Evolutionary conservation across 352 stramenopile genomes (phyloP).

Genomic region (Globisporangium iwayamae): DNA sequence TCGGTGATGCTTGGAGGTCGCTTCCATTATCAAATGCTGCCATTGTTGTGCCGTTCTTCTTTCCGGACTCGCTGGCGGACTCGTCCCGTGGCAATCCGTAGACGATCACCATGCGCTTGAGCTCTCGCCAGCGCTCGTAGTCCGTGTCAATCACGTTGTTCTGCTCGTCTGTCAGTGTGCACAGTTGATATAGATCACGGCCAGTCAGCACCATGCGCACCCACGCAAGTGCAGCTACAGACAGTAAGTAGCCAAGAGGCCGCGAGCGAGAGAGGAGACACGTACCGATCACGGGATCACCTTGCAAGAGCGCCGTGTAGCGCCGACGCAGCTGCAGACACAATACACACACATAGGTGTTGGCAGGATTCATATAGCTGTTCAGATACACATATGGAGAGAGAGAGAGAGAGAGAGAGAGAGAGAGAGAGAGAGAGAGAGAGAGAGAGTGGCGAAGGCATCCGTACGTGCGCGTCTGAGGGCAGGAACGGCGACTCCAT

Average conservation of each 20-base stretch:
- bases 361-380: too few relatives aligned
- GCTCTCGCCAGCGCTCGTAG: slow-evolving; percentile 78
- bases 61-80: slow-evolving; percentile 1
- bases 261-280: not conserved
- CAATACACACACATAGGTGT: not conserved
- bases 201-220: slow-evolving; percentile 1
- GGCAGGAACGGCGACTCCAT: slow-evolving; percentile 11
- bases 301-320: slow-evolving; percentile 43
- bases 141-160: slow-evolving; percentile 41
- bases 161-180: slow-evolving; percentile 26
- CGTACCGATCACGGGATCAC: slow-evolving; percentile 42
- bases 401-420: not conserved
- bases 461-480: slow-evolving; percentile 26
- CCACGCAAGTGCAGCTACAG: not conserved
- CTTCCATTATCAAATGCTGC: not conserved
- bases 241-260: not conserved
- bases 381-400: not conserved
- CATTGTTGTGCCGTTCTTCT: not conserved
- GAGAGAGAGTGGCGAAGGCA: not conserved
- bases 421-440: not conserved
- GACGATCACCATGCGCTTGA: slow-evolving; percentile 81
- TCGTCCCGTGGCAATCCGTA: slow-evolving; percentile 66
- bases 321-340: slow-evolving; percentile 34
- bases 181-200: not conserved
- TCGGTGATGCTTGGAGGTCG: slow-evolving; percentile 7